A percentile compares a stretch with the other conserved stretches of the same genome.
Evolutionary conservation across 2,329 filamentous ascomycete genomes (phyloP).

Genomic region (Monosporascus sp.): DNA sequence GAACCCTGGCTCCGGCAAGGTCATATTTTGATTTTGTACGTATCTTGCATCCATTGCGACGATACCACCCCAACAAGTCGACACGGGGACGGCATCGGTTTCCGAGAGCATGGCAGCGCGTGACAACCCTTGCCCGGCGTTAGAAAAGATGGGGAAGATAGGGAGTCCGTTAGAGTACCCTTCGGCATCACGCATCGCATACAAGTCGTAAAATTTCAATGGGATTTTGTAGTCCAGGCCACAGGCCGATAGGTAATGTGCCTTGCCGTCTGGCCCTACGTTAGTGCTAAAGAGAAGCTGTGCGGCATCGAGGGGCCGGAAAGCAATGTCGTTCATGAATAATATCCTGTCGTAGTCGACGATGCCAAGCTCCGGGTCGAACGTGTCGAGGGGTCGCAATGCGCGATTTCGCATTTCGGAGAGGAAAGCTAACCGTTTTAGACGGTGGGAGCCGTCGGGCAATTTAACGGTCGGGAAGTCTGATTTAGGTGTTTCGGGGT

Average conservation of each 20-base stretch:
- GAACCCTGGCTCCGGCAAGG: constrained; percentile 29
- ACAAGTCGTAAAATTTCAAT: constrained; percentile 68
- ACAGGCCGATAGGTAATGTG: constrained; percentile 63
- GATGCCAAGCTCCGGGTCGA: constrained; percentile 28
- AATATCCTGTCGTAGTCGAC: constrained; percentile 51
- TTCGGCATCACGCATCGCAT: constrained; percentile 63
- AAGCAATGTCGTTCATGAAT: constrained; percentile 63
- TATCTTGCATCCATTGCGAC: constrained; percentile 58
- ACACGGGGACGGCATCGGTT: constrained; percentile 61
- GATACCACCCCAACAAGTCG: constrained; percentile 76
- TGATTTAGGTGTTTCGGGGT: constrained; percentile 52
- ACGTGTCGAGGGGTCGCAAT: constrained; percentile 54
- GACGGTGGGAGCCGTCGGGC: constrained; percentile 56
- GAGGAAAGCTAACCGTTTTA: constrained; percentile 69
- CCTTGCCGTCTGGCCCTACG: constrained; percentile 41
- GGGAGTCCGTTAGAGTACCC: constrained; percentile 59
- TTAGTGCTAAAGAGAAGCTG: constrained; percentile 60
- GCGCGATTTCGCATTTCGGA: constrained; percentile 69
- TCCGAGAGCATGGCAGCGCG: constrained; percentile 58
- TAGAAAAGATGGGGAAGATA: constrained; percentile 64
- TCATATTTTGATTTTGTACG: constrained; percentile 41
- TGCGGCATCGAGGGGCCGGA: constrained; percentile 45
- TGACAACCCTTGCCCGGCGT: constrained; percentile 45
- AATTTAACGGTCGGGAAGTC: constrained; percentile 54
- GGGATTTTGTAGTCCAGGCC: constrained; percentile 66